Percentiles rank a stretch among this genome's conserved stretches.
These are phyloP conservation scores for Pythium dissimile DNA, from an alignment of 352 stramenopile genomes.

Conservation along the genomic window DNA sequence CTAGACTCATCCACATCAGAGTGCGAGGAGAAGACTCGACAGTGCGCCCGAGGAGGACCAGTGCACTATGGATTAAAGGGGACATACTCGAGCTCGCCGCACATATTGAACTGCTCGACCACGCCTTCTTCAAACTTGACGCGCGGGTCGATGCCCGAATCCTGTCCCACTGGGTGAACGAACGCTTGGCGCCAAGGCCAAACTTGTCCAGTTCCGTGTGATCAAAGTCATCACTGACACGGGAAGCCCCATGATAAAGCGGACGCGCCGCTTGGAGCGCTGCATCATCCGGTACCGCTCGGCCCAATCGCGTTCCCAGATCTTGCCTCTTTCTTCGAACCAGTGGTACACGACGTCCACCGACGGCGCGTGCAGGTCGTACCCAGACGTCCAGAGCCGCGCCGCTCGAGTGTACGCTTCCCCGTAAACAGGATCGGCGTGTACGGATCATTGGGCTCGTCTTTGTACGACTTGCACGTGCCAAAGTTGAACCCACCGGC, in stretches of 20 bases:
- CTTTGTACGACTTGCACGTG: slow-evolving; percentile 47
- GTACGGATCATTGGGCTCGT: slow-evolving; percentile 69
- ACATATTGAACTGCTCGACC: too few species aligned
- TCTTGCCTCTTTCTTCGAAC: slow-evolving; percentile 70
- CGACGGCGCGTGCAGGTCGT: slow-evolving; percentile 70
- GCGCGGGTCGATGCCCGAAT: slow-evolving; percentile 68
- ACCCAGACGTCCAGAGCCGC: slow-evolving; percentile 66
- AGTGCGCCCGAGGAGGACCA: too few species aligned
- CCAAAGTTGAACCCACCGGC: slow-evolving; percentile 77
- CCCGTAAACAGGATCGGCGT: slow-evolving; percentile 72
- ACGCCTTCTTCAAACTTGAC: slow-evolving; percentile 40
- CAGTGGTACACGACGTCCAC: slow-evolving; percentile 71
- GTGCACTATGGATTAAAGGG: slow-evolving; percentile 34
- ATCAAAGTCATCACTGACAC: slow-evolving; percentile 67
- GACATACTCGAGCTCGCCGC: slow-evolving; percentile 56
- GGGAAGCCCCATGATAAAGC: slow-evolving; percentile 46
- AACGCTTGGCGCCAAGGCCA: slow-evolving; percentile 56
- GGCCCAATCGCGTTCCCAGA: slow-evolving; percentile 71
- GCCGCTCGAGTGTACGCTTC: slow-evolving; percentile 69
- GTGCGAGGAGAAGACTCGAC: too few species aligned
- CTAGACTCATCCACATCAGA: too few species aligned
- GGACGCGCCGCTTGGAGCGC: slow-evolving; percentile 60
- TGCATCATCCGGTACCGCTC: slow-evolving; percentile 57
- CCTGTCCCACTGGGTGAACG: slow-evolving; percentile 67
- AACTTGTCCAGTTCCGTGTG: slow-evolving; percentile 66